Conservation (phyloP, 768 basidiomycete genomes). For the Phlebiopsis gigantea region DNA sequence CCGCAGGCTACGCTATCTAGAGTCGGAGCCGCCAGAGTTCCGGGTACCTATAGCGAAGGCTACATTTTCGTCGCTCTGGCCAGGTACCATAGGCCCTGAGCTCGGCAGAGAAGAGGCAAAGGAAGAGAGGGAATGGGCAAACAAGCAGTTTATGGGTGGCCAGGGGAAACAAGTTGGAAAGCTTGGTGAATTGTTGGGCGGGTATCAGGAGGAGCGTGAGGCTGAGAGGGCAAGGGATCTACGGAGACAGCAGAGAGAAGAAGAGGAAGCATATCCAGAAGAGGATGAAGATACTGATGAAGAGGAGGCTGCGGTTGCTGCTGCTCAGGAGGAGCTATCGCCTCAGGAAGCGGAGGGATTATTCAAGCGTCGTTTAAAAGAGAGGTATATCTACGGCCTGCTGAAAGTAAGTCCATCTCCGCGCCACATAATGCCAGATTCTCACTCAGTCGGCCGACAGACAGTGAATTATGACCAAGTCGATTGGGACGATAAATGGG, state of each 20-base stretch:
- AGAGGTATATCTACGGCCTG: slow-evolving; percentile 71
- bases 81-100: slow-evolving; percentile 31
- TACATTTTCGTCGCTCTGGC: slow-evolving; percentile 68
- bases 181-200: slow-evolving; percentile 57
- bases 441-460: slow-evolving; percentile 31
- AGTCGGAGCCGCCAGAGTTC: slow-evolving; percentile 50
- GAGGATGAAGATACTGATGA: slow-evolving; percentile 57
- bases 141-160: slow-evolving; percentile 54
- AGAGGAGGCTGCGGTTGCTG: slow-evolving; percentile 34
- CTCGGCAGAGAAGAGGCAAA: slow-evolving; percentile 44
- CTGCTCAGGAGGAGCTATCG: slow-evolving; percentile 30
- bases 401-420: slow-evolving; percentile 51
- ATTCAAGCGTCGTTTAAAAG: slow-evolving; percentile 61
- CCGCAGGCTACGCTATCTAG: slow-evolving; percentile 59
- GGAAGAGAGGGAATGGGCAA: slow-evolving; percentile 71
- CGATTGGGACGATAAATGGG: slow-evolving; percentile 74
- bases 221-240: slow-evolving; percentile 50
- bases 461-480: slow-evolving; percentile 63
- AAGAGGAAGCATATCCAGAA: slow-evolving; percentile 54
- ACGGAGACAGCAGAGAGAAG: slow-evolving; percentile 35
- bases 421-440: neutral
- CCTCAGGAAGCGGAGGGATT: slow-evolving; percentile 40
- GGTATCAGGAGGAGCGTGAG: slow-evolving; percentile 76
- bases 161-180: slow-evolving; percentile 53
- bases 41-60: slow-evolving; percentile 45